Evolutionary conservation across 2,329 filamentous ascomycete genomes (phyloP).

Genomic region (Phaeosphaeriaceae sp.): DNA sequence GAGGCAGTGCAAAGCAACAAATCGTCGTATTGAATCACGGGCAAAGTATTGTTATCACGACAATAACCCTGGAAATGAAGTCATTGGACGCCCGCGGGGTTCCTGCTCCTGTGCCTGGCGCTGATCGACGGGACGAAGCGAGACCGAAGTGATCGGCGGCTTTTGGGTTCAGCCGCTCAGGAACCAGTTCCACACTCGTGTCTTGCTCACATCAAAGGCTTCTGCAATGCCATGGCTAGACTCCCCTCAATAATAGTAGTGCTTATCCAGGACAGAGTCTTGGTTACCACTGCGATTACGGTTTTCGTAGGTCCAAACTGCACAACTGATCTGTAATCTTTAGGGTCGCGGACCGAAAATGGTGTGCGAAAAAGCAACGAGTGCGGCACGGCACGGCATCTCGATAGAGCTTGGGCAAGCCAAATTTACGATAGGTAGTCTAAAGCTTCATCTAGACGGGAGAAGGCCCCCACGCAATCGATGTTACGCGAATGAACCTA

Average conservation of each 20-base stretch:
- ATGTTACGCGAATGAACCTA: background rate
- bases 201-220: background rate
- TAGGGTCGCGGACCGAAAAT: background rate
- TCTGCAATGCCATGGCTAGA: background rate
- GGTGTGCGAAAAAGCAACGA: conserved; percentile 1
- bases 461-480: background rate
- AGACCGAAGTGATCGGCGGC: conserved; percentile 5
- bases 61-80: background rate
- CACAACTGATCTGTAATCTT: background rate
- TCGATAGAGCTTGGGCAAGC: background rate
- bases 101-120: conserved; percentile 13
- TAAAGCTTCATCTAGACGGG: background rate
- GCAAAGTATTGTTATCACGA: background rate
- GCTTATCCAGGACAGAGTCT: background rate
- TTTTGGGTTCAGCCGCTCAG: background rate
- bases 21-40: background rate
- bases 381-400: background rate
- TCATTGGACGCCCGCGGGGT: background rate
- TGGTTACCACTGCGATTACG: background rate
- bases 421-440: background rate
- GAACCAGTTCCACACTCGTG: background rate
- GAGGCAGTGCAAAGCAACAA: background rate
- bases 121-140: conserved; percentile 22
- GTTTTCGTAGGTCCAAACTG: background rate
- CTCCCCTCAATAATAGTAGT: background rate